Evolutionary conservation across 805 yeast genomes (phyloP).

Genomic region (Candida verbasci): DNA sequence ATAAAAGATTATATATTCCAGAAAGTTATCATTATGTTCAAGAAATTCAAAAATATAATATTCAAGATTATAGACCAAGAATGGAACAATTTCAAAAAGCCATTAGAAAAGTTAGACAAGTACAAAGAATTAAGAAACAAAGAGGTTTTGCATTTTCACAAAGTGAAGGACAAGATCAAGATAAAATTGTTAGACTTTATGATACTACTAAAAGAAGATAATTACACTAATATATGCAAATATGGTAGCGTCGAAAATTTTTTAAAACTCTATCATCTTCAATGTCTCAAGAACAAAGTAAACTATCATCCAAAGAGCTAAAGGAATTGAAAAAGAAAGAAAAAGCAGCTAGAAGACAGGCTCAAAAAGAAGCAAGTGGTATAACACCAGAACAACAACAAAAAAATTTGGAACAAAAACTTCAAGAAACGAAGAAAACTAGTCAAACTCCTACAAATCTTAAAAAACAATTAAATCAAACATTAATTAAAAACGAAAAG

Average conservation of each 20-base stretch:
- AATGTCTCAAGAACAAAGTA: slow-evolving; percentile 7
- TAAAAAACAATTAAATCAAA: slow-evolving; percentile 51
- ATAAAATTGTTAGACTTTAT: slow-evolving; percentile 83
- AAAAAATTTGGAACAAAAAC: slow-evolving; percentile 38
- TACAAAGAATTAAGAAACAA: slow-evolving; percentile 95
- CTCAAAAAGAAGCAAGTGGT: slow-evolving; percentile 69
- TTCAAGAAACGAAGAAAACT: slow-evolving; percentile 35
- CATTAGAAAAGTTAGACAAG: slow-evolving; percentile 95
- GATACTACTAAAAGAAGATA: slow-evolving; percentile 68
- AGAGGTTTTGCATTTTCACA: slow-evolving; percentile 98
- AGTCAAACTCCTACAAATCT: slow-evolving; percentile 43
- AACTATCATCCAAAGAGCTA: slow-evolving; percentile 69
- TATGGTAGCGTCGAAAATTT: neutral
- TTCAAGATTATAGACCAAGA: slow-evolving; percentile 92
- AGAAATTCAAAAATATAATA: slow-evolving; percentile 92
- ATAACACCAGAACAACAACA: slow-evolving; percentile 45
- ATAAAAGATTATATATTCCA: slow-evolving; percentile 86
- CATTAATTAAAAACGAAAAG: slow-evolving; percentile 36
- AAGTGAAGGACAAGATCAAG: slow-evolving; percentile 86
- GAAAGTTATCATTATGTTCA: slow-evolving; percentile 93
- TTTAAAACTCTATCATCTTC: neutral
- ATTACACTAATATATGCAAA: neutral
- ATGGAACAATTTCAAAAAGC: slow-evolving; percentile 96
- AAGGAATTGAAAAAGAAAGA: slow-evolving; percentile 85
- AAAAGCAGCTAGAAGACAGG: slow-evolving; percentile 90